A percentile compares a stretch with the other conserved stretches of the same genome.
These are phyloP conservation scores for Nepenthes mirabilis DNA, from an alignment of 148 eudicot genomes.

Conservation along the genomic window DNA sequence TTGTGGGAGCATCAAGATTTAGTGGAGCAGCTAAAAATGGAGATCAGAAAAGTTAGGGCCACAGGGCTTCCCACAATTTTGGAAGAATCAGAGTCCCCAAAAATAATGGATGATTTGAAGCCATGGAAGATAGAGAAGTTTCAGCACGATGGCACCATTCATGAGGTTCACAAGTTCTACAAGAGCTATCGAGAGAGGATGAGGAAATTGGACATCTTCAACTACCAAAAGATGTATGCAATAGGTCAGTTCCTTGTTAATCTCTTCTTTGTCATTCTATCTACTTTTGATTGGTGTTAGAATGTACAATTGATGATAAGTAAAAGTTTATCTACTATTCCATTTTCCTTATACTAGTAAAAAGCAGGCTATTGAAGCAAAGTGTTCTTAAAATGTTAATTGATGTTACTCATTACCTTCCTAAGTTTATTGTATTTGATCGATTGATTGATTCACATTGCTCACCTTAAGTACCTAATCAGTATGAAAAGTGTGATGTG, in stretches of 20 bases:
- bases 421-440: background rate
- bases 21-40: constrained; percentile 87
- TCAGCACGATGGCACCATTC: constrained; percentile 34
- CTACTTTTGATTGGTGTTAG: background rate
- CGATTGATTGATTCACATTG: no score
- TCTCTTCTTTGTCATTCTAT: background rate
- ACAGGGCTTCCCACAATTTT: constrained; percentile 89
- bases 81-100: constrained; percentile 81
- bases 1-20: constrained; percentile 95
- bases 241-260: constrained; percentile 44
- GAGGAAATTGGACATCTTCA: constrained; percentile 91
- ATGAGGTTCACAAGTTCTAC: constrained; percentile 76
- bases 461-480: no score
- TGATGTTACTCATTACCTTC: background rate
- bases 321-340: background rate
- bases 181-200: constrained; percentile 83
- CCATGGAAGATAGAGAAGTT: constrained; percentile 89
- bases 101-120: constrained; percentile 64
- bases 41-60: constrained; percentile 70
- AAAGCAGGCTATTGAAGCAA: no score
- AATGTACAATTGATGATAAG: background rate
- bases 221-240: constrained; percentile 97
- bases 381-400: no score
- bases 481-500: no score
- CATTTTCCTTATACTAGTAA: background rate